Evolutionary conservation across 2,329 filamentous ascomycete species (phyloP).

Genomic region (Ceratocystis lukuohia): DNA sequence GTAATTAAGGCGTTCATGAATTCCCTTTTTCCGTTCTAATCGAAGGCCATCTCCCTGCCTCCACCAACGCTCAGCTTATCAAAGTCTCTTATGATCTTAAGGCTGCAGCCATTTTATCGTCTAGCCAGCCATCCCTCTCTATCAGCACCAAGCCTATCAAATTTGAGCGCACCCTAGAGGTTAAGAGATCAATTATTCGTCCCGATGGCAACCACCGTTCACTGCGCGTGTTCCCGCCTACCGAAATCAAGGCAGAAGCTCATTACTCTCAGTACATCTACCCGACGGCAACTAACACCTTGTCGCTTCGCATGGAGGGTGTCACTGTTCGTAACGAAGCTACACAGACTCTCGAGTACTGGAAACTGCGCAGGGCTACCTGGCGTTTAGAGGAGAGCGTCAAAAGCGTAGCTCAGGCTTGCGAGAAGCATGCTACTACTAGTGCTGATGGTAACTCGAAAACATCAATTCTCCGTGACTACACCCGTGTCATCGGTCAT

Average conservation of each 20-base stretch:
- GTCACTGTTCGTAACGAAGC: constrained; percentile 57
- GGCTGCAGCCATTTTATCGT: constrained; percentile 49
- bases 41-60: constrained; percentile 72
- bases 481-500: constrained; percentile 63
- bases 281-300: constrained; percentile 67
- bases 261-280: constrained; percentile 73
- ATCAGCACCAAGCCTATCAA: constrained; percentile 33
- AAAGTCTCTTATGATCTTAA: constrained; percentile 67
- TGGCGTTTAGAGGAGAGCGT: constrained; percentile 89
- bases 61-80: constrained; percentile 59
- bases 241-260: constrained; percentile 77
- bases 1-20: constrained; percentile 45
- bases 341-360: constrained; percentile 60
- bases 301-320: constrained; percentile 74
- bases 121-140: constrained; percentile 40
- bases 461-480: constrained; percentile 52
- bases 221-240: constrained; percentile 89
- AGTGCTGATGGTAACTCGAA: constrained; percentile 37
- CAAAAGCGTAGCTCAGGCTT: constrained; percentile 66
- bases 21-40: constrained; percentile 86
- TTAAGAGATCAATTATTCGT: constrained; percentile 63
- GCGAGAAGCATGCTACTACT: constrained; percentile 53
- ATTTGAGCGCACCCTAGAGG: constrained; percentile 53
- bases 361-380: constrained; percentile 80
- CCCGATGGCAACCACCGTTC: constrained; percentile 74